Evolutionary conservation across 495 filamentous ascomycete genomes (phyloP).

Genomic region (Tuber brumale): DNA sequence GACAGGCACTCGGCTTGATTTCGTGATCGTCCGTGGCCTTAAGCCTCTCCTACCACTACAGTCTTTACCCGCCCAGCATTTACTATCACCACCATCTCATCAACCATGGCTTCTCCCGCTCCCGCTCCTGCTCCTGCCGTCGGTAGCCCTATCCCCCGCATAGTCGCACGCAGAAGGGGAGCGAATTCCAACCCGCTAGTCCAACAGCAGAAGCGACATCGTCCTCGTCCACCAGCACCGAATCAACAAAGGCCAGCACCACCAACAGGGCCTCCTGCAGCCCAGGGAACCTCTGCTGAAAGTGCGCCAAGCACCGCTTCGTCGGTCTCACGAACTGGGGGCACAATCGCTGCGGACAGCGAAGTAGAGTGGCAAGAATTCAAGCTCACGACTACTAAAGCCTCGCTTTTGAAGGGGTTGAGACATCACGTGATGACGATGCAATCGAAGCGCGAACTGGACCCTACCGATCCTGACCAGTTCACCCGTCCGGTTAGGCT

Average conservation of each 20-base stretch:
- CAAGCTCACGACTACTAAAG: conserved; percentile 67
- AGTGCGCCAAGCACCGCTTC: conserved; percentile 6
- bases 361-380: conserved; percentile 22
- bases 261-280: conserved; percentile 6
- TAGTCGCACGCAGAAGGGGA: conserved; percentile 25
- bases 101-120: conserved; percentile 9
- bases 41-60: not conserved
- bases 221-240: conserved; percentile 20
- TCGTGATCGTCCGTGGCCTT: not conserved
- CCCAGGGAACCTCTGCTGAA: not conserved
- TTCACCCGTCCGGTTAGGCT: conserved; percentile 82
- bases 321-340: not conserved
- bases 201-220: no score
- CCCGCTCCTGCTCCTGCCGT: conserved; percentile 1
- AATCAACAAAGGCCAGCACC: conserved; percentile 3
- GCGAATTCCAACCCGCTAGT: conserved; percentile 35
- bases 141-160: conserved; percentile 13
- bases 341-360: not conserved
- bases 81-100: not conserved
- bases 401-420: conserved; percentile 67
- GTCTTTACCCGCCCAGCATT: not conserved
- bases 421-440: no score
- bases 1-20: not conserved
- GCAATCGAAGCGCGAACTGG: conserved; percentile 56
- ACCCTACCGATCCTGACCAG: conserved; percentile 67